Evolutionary conservation across 2,329 filamentous ascomycete genomes (phyloP), one percentile per base, ranked within the genome.

Genomic region (Diaporthe sp.): DNA sequence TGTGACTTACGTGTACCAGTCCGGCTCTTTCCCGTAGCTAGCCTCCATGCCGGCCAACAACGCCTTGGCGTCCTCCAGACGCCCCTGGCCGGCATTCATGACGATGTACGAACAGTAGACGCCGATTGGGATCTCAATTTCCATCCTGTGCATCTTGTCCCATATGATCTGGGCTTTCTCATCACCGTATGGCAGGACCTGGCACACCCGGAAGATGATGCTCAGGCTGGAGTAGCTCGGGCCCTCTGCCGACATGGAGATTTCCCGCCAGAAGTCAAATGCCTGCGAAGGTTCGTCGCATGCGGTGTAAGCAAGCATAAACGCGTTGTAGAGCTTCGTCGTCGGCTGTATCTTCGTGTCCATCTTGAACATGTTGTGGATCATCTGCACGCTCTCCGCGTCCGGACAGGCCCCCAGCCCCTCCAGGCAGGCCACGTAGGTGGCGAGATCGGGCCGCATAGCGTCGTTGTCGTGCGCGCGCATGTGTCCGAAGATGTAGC

Each of bases 341-440:
- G 90, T 92, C 6, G 93, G 88, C 78, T 96, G 92, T 50, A 98
- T 88, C 55, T 91, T 90, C n/a, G 92, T 89, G 82, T 99, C 97
- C 82, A 98, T 92, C 84, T 98, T 98, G 77, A 98, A 88, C 91
- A 98, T 96, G 81, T 98, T 98, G 85, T 98, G 94, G 2, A 97
- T 90, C 76, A 93, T 90, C 74, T 92, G 90, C 27, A 98, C 85
- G 55, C 91, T 92, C 72, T 94, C 91, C 1, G 84, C 80, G 78
- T 94, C 91, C 12, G 87, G 87, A 55, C 84, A 83, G n/a, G 83
- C 82, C 4, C 92, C 92, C 32, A 98, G 89, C 3, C 95, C 94
- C 75, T 94, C 90, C 73, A 98, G 93, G 76, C 92, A 96, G 44
- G 88, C 85, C 4, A 94, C 89, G 80, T 99, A 99, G 7, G 93